phyloP scores from a whole-genome alignment of 139 green algal genomes.

The Coelastrella sp. region DNA sequence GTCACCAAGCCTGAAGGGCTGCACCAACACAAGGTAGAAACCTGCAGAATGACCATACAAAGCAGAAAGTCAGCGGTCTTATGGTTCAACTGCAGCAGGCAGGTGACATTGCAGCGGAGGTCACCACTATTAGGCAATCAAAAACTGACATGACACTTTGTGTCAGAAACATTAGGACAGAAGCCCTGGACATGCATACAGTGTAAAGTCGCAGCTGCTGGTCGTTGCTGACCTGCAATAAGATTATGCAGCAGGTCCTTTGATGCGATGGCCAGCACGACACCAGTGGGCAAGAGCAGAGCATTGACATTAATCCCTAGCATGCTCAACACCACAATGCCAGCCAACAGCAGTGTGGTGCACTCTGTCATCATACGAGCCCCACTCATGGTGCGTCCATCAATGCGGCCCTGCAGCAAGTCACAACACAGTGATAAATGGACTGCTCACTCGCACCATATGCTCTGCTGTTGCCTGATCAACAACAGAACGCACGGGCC shows the following conservation, averaged over 20 bases:
- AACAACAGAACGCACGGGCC: too few relatives aligned
- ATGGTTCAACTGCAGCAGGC: too few relatives aligned
- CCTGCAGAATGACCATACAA: too few relatives aligned
- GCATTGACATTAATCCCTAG: slow-evolving; percentile 77
- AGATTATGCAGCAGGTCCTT: slow-evolving; percentile 80
- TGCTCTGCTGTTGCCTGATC: too few relatives aligned
- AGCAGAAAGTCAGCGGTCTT: too few relatives aligned
- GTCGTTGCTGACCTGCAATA: slow-evolving; percentile 52
- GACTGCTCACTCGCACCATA: background rate
- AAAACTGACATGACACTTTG: too few relatives aligned
- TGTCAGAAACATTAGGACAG: too few relatives aligned
- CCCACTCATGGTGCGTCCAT: slow-evolving; percentile 64
- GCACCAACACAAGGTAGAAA: slow-evolving; percentile 77
- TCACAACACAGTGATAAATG: background rate
- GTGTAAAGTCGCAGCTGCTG: background rate
- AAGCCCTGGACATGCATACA: too few relatives aligned
- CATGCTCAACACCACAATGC: slow-evolving; percentile 73
- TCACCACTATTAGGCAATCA: too few relatives aligned
- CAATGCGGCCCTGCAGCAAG: slow-evolving; percentile 69
- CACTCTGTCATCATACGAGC: slow-evolving; percentile 75
- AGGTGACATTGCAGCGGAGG: too few relatives aligned
- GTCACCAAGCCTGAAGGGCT: slow-evolving; percentile 76
- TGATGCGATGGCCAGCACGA: slow-evolving; percentile 73
- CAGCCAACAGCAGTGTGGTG: slow-evolving; percentile 58
- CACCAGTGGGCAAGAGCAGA: slow-evolving; percentile 76